These are phyloP conservation scores for Ogataea salicorniae DNA, from an alignment of 805 yeast species.

Conservation along the genomic window DNA sequence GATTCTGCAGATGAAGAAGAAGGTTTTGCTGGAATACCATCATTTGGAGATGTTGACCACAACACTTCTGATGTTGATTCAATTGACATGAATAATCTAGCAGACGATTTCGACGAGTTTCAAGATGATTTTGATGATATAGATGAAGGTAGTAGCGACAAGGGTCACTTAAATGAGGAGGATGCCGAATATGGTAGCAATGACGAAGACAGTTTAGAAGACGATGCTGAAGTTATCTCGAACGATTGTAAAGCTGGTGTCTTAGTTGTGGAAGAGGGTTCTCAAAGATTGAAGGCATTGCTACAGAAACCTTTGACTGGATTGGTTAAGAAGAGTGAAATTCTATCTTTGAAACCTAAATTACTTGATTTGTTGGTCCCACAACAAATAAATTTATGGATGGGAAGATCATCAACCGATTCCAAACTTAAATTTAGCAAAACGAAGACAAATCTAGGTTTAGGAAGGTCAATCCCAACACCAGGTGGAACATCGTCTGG, in stretches of 20 bases:
- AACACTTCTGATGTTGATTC: constrained; percentile 35
- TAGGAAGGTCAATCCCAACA: constrained; percentile 55
- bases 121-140: constrained; percentile 26
- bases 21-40: constrained; percentile 1
- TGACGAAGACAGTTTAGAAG: constrained; percentile 13
- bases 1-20: constrained; percentile 17
- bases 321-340: constrained; percentile 21
- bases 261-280: constrained; percentile 30
- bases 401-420: constrained; percentile 41
- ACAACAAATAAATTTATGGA: constrained; percentile 74
- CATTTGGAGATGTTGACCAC: constrained; percentile 4
- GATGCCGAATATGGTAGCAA: constrained; percentile 18
- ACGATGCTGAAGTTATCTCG: constrained; percentile 9
- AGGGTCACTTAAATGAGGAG: constrained; percentile 20
- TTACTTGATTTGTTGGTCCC: constrained; percentile 44
- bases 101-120: constrained; percentile 46
- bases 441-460: constrained; percentile 28
- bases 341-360: constrained; percentile 39
- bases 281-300: constrained; percentile 42
- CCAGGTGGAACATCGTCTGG: constrained; percentile 58
- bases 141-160: constrained; percentile 2
- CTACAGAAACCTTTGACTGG: constrained; percentile 60
- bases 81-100: constrained; percentile 38
- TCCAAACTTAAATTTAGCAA: constrained; percentile 4
- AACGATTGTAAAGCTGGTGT: constrained; percentile 20